Evolutionary conservation across 2,329 filamentous ascomycete genomes (phyloP), one percentile per base, ranked within the genome.

Genomic region (Fusarium brevicatenulatum): DNA sequence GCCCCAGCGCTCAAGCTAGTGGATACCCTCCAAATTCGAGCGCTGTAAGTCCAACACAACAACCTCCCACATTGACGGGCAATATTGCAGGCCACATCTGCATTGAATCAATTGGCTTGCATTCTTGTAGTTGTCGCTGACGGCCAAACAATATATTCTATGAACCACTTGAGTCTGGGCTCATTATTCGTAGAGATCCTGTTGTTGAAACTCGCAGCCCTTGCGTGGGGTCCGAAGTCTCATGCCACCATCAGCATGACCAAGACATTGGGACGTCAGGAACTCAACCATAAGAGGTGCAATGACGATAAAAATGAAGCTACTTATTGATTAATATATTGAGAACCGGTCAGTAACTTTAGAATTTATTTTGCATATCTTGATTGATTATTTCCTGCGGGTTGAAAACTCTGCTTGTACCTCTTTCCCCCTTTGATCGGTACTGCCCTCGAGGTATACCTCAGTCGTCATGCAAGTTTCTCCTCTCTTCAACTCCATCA

Each of bases 271-370:
- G 49, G 32, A 21, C n/a, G 34, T 23, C 49, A 19, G 47, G 47
- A 52, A 52, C 47, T 52, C 21, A 52, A 25, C 47, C 47, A 52
- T 3, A 3, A 19, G 1, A 36, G 7, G 7, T 21, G 23, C 11
- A 53, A 39, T 53, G 8, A 0, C 7, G 8, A 11, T 53, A 28
- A 53, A 53, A 28, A 39, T 21, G 11, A 53, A 5, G 7, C 5
- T 28, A 0, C 34, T 53, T 15, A 15, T 39, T 39, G 2, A 9
- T 0, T 53, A 4, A 13, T 2, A 28, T 21, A 39, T 39, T 0
- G 0, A 10, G 0, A 9, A 16, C 1, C 19, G 15, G 34, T 3
- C 0, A 39, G 4, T 7, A 0, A 5, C 34, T 16, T 39, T 5
- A 39, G 0, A 21, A 9, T 28, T 2, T 0, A 53, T 53, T 28